Evolutionary conservation across 306 rosid species (phyloP), one percentile per base, ranked within the genome.

Genomic region (Prunus padus): DNA sequence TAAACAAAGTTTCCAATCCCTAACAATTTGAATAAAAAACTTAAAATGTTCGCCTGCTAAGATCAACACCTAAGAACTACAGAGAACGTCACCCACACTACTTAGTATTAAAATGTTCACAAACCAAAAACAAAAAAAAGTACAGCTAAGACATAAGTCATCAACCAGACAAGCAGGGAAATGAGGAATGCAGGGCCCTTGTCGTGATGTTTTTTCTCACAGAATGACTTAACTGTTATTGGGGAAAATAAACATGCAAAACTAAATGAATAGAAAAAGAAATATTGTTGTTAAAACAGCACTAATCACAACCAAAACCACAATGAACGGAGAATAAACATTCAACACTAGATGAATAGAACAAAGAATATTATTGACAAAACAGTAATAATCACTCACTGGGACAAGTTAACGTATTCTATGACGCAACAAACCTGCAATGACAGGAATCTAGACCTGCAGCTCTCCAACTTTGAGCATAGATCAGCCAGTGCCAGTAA

Each of bases 391-490:
- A 23, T 20, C 33, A 62, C 67, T 40, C 67, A n/a, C 37, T 8
- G 20, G 51, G 40, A 55, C 12, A 56, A 40, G 60, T 67, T 26
- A 52, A 69, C 31, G 33, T 69, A 45, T 71, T 42, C 42, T 71
- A 77, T 28, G 57, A 82, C 67, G 68, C 61, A 83, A 86, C 93
- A 68, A 52, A 89, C 99, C 99, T 95, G 85, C 80, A 90, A 80
- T 2, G 90, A 86, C 51, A 95, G 82, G 85, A 95, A 90, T 81
- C 86, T 87, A 30, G 86, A 88, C 84, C 99, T 84, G 86, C 99
- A 92, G 87, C 92, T 77, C 88, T 95, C 99, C 91, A 92, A 84
- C 74, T 88, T 89, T 82, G 97, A 92, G 93, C 99, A 95, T 56
- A 95, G 84, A 77, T 89, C 89, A 62, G 93, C 93, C 82, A 95